Evolutionary conservation across 2,329 filamentous ascomycete species (phyloP).

Genomic region (Cladobotryum mycophilum): DNA sequence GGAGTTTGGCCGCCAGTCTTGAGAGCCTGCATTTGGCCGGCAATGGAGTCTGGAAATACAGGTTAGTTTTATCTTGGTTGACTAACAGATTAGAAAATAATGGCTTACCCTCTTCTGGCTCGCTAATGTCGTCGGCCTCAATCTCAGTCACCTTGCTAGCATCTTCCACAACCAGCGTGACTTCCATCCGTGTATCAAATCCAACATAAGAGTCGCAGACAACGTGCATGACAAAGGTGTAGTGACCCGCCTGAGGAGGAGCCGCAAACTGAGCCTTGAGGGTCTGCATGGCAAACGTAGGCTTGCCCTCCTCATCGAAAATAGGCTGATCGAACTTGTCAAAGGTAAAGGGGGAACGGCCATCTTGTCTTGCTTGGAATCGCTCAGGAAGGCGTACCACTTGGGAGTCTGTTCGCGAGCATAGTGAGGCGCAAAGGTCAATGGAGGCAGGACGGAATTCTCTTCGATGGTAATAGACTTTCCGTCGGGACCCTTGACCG

Average conservation of each 20-base stretch:
- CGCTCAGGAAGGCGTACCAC: conserved; percentile 93
- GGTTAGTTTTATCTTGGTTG: conserved; percentile 19
- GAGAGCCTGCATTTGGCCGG: conserved; percentile 82
- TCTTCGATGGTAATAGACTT: conserved; percentile 52
- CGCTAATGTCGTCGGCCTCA: conserved; percentile 85
- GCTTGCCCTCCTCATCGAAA: conserved; percentile 70
- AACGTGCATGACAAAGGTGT: conserved; percentile 90
- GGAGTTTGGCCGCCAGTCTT: conserved; percentile 63
- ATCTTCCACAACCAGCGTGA: conserved; percentile 83
- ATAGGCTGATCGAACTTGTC: conserved; percentile 85
- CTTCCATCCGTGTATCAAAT: conserved; percentile 87
- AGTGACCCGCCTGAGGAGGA: conserved; percentile 84
- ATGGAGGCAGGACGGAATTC: conserved; percentile 66
- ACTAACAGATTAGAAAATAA: not conserved
- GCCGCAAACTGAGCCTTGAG: conserved; percentile 96
- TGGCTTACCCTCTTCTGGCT: conserved; percentile 87
- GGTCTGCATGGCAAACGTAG: conserved; percentile 92
- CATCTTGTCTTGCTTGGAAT: conserved; percentile 91
- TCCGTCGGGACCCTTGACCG: conserved; percentile 55
- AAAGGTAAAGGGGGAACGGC: conserved; percentile 94
- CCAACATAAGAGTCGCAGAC: conserved; percentile 94
- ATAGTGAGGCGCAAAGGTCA: conserved; percentile 88
- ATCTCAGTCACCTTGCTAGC: conserved; percentile 76
- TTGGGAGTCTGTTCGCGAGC: conserved; percentile 81
- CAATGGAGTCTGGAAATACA: conserved; percentile 63